Evolutionary conservation across 1,284 basidiomycete genomes (phyloP), one percentile per base, ranked within the genome.

Genomic region (Inonotus obliquus): DNA sequence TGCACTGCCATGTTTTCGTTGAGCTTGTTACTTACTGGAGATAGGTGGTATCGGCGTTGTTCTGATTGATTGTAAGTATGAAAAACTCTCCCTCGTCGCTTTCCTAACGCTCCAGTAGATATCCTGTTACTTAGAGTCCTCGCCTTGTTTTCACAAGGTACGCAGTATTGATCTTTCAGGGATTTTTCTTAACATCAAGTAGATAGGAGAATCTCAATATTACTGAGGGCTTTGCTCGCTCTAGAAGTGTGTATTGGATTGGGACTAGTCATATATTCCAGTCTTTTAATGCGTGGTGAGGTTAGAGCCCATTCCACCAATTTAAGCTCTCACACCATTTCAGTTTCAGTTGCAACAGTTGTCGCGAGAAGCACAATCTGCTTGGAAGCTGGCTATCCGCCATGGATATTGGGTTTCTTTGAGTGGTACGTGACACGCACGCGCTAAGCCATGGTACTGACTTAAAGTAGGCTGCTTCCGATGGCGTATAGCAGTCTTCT

Each of bases 401-500:
- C n/a, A n/a, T n/a, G n/a, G n/a, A n/a, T n/a, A n/a, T n/a, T n/a
- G n/a, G n/a, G n/a, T n/a, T n/a, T n/a, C n/a, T n/a, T n/a, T n/a
- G n/a, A n/a, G n/a, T n/a, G n/a, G n/a, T n/a, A n/a, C n/a, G n/a
- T n/a, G 32, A 4, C 9, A 4, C 13, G n/a, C n/a, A n/a, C n/a
- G n/a, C n/a, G n/a, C n/a, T n/a, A n/a, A n/a, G n/a, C n/a, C n/a
- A n/a, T n/a, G n/a, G n/a, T n/a, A n/a, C n/a, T n/a, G n/a, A n/a
- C n/a, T n/a, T n/a, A n/a, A n/a, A n/a, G n/a, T 55, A 55, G 54
- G 54, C 2, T n/a, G 19, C n/a, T 41, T 44, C 54, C 54, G 14
- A 4, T 55, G 17, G n/a, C 27, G n/a, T 55, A 41, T 55, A 35
- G 54, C 6, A 10, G 10, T 0, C 23, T 55, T 2, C 38, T 55